Evolutionary conservation across 2,329 filamentous ascomycete genomes (phyloP), one percentile per base, ranked within the genome.

Genomic region (Bipolaris bicolor): DNA sequence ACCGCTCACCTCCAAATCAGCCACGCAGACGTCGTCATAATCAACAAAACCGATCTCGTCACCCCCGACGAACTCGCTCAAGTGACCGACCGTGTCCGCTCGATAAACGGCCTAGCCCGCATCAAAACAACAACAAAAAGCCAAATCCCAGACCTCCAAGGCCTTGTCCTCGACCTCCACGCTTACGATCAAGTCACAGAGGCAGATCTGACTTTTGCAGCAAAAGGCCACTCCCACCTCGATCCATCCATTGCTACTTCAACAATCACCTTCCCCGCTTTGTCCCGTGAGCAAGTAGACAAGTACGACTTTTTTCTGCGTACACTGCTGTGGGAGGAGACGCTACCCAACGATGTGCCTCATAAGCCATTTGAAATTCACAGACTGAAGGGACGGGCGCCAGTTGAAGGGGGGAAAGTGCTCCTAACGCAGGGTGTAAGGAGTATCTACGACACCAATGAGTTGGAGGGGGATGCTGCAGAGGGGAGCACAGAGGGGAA

Each of bases 1-100:
- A 97, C 91, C 2, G 95, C 95, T 0, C 95, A 99, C 76, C 84
- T 98, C 46, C 95, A 99, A 71, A 96, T 99, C 58, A 97, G 92
- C 1, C 94, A 99, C 70, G 95, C 95, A 6, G 95, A 99, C 77
- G 92, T 98, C 7, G 85, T 99, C 43, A 86, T 99, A 37, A 86
- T 99, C 66, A 99, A 99, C 79, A 99, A 99, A 76, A 83, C 88
- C 3, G 95, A 99, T 72, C 82, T 97, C 3, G 92, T 98, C 3
- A 86, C 83, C 5, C 74, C 83, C 1, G 79, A 84, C 6, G 87
- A 97, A 67, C 83, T 98, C 1, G 77, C 85, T n/a, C 77, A 73
- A 0, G 90, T 97, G 7, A 84, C 83, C 61, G 82, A 85, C 15
- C 85, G 95, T 44, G 88, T 98, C 51, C 80, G 84, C 52, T 89